Base-by-base conservation (phyloP, 441 rosid species). In the Arabidopsis hybrid region DNA sequence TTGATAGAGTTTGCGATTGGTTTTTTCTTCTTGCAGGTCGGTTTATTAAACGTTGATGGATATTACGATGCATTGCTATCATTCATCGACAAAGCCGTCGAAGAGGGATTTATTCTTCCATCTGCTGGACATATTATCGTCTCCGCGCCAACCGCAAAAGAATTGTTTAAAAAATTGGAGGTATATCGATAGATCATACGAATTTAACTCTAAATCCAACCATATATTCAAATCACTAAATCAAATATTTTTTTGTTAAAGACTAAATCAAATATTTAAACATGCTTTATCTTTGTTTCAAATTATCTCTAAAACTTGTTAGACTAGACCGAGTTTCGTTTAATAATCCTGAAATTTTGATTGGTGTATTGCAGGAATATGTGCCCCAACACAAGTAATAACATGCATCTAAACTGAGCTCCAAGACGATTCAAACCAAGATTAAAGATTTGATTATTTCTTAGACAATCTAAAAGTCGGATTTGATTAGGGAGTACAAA, bases 21-120 rank as follows among this genome's bases (percentile, higher is more conserved):
- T 31, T 14, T 35, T 11, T 40, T 8, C 6, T 17, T 3, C 14
- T 39, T 74, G 78, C 78, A 93, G 98, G 98, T 91, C 66, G 97
- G 97, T 35, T 89, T 93, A 6, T 69, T 93, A 80, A 93, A 93
- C 69, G 95, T 93, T 10, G 92, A 93, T 78, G 98, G 97, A 13
- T 93, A 66, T 79, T 93, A 90, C 74, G 86, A 91, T 79, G 87
- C 96, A 1, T 78, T 93, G 78, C 66, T 93, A 72, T 86, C 86
- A 72, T 91, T 93, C 53, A 77, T 93, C 0, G 98, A 93, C 49
- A 89, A 91, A 81, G 94, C 98, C 9, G 94, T 89, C 0, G 97
- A 91, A 58, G 97, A 93, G 73, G 98, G 98, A 69, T 93, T 93
- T 69, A 79, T 93, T 57, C 85, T 91, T 3, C 88, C 93, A 0